Base-by-base conservation (phyloP, 139 green algal genomes). In the Micractinium conductrix region DNA sequence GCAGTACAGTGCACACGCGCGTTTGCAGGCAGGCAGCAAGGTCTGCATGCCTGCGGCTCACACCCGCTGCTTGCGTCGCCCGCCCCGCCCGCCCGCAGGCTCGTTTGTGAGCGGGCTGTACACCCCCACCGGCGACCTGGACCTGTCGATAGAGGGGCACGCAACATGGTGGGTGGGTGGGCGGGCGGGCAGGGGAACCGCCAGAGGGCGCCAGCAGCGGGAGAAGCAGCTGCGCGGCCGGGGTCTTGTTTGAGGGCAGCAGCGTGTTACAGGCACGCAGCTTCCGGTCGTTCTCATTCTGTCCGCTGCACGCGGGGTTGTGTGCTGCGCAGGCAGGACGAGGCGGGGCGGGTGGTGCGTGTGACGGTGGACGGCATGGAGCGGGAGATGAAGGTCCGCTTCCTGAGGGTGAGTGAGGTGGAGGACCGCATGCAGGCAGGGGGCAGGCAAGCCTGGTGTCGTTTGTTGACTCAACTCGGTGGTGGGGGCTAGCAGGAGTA, bases 21-120 rank as follows among this genome's bases (percentile, higher is more conserved):
- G n/a, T n/a, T n/a, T n/a, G n/a, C n/a, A n/a, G n/a, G n/a, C n/a
- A n/a, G n/a, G n/a, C n/a, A n/a, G n/a, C n/a, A n/a, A n/a, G n/a
- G 48, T 19, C 53, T 62, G 8, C 2, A 9, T 24, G 53, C 53
- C 8, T 62, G 53, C 26, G 53, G 6, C 53, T 62, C 6, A 62
- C 5, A 62, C 5, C 53, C 53, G 24, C 6, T 21, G 19, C 53
- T 62, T n/a, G n/a, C n/a, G n/a, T n/a, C n/a, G n/a, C n/a, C n/a
- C n/a, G n/a, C n/a, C n/a, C n/a, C n/a, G n/a, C n/a, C n/a, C 26
- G 0, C 1, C 44, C 45, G 48, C 80, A 85, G 85, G 85, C 17
- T 84, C 67, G 4, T 89, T 88, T 84, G 80, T 84, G 19, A 88
- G 90, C 74, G 84, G 84, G 16, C 79, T 93, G 74, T 92, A 90